A percentile compares a stretch with the other conserved stretches of the same genome.
These are phyloP conservation scores for Neonectria ditissima DNA, from an alignment of 2,329 filamentous ascomycete species.

Conservation along the genomic window DNA sequence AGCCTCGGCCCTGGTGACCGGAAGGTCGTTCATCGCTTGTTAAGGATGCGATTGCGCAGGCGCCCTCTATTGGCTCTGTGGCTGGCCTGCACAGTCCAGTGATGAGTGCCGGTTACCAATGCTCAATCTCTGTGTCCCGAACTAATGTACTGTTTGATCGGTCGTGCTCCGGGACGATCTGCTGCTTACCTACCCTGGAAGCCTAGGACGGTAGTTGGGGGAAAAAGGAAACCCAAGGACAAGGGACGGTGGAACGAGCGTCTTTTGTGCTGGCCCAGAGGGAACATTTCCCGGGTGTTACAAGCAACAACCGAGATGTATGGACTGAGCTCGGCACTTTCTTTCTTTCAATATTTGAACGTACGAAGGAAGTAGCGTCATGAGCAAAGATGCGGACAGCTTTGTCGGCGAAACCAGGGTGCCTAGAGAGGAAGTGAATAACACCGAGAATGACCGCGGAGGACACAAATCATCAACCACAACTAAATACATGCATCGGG, in stretches of 20 bases:
- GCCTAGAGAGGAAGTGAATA: not conserved
- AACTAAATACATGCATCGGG: not conserved
- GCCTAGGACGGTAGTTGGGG: constrained; percentile 9
- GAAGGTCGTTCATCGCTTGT: constrained; percentile 12
- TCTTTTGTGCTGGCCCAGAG: not conserved
- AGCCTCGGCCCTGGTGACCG: constrained; percentile 43
- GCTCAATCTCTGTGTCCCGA: constrained; percentile 8
- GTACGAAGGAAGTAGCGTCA: too few species aligned
- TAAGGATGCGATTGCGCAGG: constrained; percentile 4
- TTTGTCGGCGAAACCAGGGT: not conserved
- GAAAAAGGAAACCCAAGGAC: not conserved
- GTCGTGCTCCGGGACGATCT: constrained; percentile 14
- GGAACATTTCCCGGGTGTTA: not conserved
- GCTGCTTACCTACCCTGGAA: constrained; percentile 14
- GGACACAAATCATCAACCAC: not conserved
- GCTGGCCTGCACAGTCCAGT: not conserved
- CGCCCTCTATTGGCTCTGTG: constrained; percentile 23
- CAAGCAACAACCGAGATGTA: not conserved
- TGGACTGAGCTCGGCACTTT: not conserved
- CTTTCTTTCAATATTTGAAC: not conserved
- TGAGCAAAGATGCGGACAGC: not conserved
- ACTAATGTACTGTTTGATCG: constrained; percentile 6
- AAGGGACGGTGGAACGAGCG: constrained; percentile 8
- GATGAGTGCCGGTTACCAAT: constrained; percentile 6
- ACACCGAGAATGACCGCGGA: not conserved